Evolutionary conservation across 805 yeast species (phyloP).

Genomic region (Danielia reshetovae): DNA sequence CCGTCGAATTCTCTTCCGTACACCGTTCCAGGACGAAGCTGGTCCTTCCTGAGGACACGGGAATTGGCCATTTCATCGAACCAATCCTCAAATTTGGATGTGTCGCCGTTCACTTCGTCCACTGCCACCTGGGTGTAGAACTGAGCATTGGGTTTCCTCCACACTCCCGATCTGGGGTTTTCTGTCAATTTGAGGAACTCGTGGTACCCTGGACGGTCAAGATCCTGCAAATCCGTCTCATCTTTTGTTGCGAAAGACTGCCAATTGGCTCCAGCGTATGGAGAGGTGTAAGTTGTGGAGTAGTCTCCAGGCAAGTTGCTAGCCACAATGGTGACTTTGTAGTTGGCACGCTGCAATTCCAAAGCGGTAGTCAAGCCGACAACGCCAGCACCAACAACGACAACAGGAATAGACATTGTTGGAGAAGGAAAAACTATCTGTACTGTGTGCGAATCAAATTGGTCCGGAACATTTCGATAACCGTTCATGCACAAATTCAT

Average conservation of each 20-base stretch:
- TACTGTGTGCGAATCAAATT: no score
- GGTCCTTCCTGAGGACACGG: conserved; percentile 26
- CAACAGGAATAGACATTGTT: no score
- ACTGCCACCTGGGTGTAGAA: conserved; percentile 11
- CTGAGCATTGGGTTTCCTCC: conserved; percentile 12
- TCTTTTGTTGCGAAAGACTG: conserved; percentile 48
- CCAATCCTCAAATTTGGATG: conserved; percentile 38
- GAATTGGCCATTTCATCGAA: conserved; percentile 41
- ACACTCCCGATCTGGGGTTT: conserved; percentile 47
- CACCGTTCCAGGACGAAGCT: conserved; percentile 38
- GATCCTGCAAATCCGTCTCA: conserved; percentile 22
- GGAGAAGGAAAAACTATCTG: no score
- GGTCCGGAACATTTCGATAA: no score
- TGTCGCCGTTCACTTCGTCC: conserved; percentile 7
- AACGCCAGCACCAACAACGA: conserved; percentile 31
- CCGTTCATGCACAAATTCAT: no score
- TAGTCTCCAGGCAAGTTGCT: conserved; percentile 53
- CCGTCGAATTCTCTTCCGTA: conserved; percentile 50
- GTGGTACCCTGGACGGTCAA: conserved; percentile 48
- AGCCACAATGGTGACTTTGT: conserved; percentile 29
- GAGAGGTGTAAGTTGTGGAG: conserved; percentile 52
- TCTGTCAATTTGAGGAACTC: conserved; percentile 44
- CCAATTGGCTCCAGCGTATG: conserved; percentile 76
- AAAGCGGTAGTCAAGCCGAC: conserved; percentile 35
- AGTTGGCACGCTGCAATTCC: conserved; percentile 18